These are phyloP conservation scores for Euphorbia pulcherrima DNA, from an alignment of 345 rosid genomes.

Conservation along the genomic window DNA sequence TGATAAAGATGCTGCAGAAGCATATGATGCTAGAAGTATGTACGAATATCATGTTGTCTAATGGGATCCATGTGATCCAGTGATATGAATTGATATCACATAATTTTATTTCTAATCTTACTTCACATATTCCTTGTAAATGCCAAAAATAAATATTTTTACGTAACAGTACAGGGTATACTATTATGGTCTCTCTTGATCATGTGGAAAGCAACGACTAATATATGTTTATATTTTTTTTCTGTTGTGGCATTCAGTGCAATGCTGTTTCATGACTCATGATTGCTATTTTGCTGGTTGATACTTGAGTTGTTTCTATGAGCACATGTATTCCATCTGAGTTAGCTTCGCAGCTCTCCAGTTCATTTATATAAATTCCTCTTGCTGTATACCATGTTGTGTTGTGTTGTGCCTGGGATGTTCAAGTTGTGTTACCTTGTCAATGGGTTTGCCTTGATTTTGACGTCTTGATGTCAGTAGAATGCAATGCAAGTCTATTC, in stretches of 20 bases:
- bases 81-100: neutral
- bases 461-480: neutral
- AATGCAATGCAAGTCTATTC: neutral
- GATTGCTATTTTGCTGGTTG: neutral
- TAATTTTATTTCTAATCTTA: neutral
- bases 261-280: neutral
- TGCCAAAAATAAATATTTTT: neutral
- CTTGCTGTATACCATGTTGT: neutral
- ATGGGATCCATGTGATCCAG: neutral
- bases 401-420: neutral
- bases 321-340: neutral
- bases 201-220: neutral
- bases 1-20: slow-evolving; percentile 34
- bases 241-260: neutral
- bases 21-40: slow-evolving; percentile 38
- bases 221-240: neutral
- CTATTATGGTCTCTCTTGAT: neutral
- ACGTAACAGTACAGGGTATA: neutral
- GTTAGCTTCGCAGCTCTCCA: neutral
- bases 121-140: neutral
- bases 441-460: neutral
- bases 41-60: neutral
- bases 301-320: neutral
- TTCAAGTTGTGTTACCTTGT: neutral
- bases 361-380: neutral